Evolutionary conservation across 2,329 filamentous ascomycete species (phyloP), one percentile per base, ranked within the genome.

Genomic region (Cordyceps cateniannulata): DNA sequence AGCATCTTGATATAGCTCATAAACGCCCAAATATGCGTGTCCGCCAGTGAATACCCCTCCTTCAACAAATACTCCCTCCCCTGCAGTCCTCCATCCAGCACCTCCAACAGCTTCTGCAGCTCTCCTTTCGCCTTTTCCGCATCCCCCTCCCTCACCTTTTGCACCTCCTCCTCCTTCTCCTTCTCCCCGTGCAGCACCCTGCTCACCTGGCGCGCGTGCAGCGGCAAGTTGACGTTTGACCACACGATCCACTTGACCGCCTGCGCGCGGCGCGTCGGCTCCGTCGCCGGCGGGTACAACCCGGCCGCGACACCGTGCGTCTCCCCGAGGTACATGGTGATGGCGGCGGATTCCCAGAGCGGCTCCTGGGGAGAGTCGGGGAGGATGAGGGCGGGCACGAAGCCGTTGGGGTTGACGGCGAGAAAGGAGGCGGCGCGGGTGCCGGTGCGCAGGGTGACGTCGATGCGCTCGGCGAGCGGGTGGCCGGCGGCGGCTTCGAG

Each of bases 341-440:
- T 63, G 48, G 62, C 62, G 25, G 53, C 53, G 18, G 62, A 63
- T n/a, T 63, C 62, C 62, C 62, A 63, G 18, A 63, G 47, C n/a
- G 57, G 14, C 25, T 38, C 40, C 16, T 25, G 32, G 18, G 20
- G 24, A 3, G 22, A 53, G 38, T 54, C 48, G 7, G 40, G n/a
- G 9, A 55, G 61, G 3, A 63, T 54, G 24, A 63, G 35, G 22
- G 62, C 62, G 22, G 62, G 62, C 9, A 63, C 62, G 29, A 59
- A 18, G 16, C 62, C 62, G 54, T 63, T 63, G 59, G 62, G 62
- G 49, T 63, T 63, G 29, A 63, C 44, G 42, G 59, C 45, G 18
- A 63, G 48, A n/a, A 54, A 63, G 8, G 42, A 32, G 42, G 52
- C 20, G 7, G 18, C 25, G 38, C 54, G 52, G 3, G 52, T 47